Evolutionary conservation across 306 rosid genomes (phyloP), one percentile per base, ranked within the genome.

Genomic region (Alnus rubra): DNA sequence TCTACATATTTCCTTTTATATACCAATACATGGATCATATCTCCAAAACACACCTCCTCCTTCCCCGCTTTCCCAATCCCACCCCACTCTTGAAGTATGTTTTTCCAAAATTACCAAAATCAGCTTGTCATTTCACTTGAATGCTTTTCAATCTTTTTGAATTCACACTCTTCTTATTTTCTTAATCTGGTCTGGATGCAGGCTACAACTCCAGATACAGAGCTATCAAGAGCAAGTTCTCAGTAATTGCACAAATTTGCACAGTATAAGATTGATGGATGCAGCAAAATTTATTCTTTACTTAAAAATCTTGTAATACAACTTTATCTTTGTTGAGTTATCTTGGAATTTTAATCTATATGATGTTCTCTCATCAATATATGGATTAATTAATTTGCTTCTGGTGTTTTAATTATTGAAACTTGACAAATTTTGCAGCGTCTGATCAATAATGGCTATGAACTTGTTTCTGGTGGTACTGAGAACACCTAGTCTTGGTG

Each of bases 171-270:
- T 3, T 72, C 68, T 30, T 64, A 5, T 78, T 11, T 68, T 80
- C 48, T 7, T 79, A 78, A 59, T 76, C 59, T 76, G 58, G 23
- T n/a, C 74, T 81, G 78, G 62, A 71, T 79, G 80, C 83, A 94
- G 98, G 97, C 92, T 73, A 92, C 97, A 49, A 90, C 98, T 79
- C 86, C 89, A 16, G 97, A 84, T 94, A 94, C 88, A 94, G 72
- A 86, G 96, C 80, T 94, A 94, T 80, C 98, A 94, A 83, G 98
- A 94, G 82, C 98, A 94, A 86, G 98, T 94, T 86, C 96, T 94
- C 84, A 90, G 92, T 70, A 94, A 94, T 77, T 83, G 84, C 87
- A 71, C 98, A 83, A 92, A 76, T 94, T 94, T 92, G 97, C 98
- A 58, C 87, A 94, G 98, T 94, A 89, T 62, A 78, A 45, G 51